A percentile compares a stretch with the other conserved stretches of the same genome.
phyloP scores from a whole-genome alignment of 352 stramenopile species.

The Globisporangium nunn region DNA sequence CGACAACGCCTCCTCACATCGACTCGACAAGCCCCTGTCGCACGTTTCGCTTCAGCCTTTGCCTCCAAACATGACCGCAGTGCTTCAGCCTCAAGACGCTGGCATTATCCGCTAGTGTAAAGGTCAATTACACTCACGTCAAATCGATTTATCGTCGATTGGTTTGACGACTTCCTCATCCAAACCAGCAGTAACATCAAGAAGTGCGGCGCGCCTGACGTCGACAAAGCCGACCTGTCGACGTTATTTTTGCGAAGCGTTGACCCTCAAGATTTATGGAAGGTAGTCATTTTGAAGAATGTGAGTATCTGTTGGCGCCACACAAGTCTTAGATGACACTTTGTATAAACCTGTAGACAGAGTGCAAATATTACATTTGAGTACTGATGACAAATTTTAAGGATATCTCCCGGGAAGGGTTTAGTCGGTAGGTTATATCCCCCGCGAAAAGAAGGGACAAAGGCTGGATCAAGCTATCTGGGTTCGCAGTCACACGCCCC shows the following conservation, averaged over 20 bases:
- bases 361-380: neutral
- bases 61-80: constrained; percentile 1
- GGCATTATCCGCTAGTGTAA: constrained; percentile 3
- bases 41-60: neutral
- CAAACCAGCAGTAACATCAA: neutral
- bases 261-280: neutral
- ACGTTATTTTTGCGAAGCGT: neutral
- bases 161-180: neutral
- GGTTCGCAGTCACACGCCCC: neutral
- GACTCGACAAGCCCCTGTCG: neutral
- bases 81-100: neutral
- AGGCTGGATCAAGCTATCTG: neutral
- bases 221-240: neutral
- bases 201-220: neutral
- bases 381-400: too few relatives aligned
- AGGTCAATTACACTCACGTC: neutral
- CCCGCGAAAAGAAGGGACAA: too few relatives aligned
- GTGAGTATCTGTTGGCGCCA: constrained; percentile 1
- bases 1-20: neutral
- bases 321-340: neutral
- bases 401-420: too few relatives aligned
- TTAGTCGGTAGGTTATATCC: too few relatives aligned
- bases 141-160: constrained; percentile 1
- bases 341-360: neutral
- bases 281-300: neutral